Percentiles rank a stretch among this genome's conserved stretches.
phyloP scores from a whole-genome alignment of 805 yeast genomes.

The Starmerella gropengiesseri region DNA sequence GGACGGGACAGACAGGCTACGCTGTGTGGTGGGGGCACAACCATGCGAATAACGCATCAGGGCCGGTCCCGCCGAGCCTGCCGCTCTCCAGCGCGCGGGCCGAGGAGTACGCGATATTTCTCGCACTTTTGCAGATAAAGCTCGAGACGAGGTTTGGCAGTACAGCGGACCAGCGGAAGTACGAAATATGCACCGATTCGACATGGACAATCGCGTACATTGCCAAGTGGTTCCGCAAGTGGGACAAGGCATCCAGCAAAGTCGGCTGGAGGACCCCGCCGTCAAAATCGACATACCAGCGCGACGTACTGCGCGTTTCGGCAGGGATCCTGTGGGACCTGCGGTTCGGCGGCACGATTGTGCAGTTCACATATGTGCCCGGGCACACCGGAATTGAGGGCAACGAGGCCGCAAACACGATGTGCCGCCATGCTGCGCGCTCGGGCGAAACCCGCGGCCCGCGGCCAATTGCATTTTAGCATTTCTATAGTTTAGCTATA shows the following conservation, averaged over 20 bases:
- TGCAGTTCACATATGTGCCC: constrained; percentile 7
- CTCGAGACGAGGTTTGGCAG: neutral
- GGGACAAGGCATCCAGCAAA: constrained; percentile 5
- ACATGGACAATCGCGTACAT: constrained; percentile 10
- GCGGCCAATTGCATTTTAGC: constrained; percentile 1
- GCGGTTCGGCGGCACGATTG: constrained; percentile 8
- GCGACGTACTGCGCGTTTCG: constrained; percentile 12
- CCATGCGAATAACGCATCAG: constrained; percentile 5
- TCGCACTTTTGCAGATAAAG: constrained; percentile 13
- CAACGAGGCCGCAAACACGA: constrained; percentile 10
- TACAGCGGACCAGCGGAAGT: neutral
- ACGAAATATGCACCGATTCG: constrained; percentile 4
- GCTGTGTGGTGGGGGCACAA: constrained; percentile 12
- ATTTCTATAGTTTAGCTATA: neutral
- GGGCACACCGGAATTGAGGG: constrained; percentile 12
- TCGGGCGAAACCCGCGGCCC: constrained; percentile 5
- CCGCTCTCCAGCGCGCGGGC: constrained; percentile 12
- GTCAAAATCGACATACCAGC: neutral
- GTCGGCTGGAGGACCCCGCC: constrained; percentile 13
- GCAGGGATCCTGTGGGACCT: constrained; percentile 17
- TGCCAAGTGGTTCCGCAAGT: constrained; percentile 6
- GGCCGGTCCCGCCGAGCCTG: constrained; percentile 10
- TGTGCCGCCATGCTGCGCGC: constrained; percentile 10
- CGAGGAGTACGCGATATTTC: constrained; percentile 15
- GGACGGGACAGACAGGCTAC: constrained; percentile 4